These are phyloP conservation scores for Lactuca saligna DNA, from an alignment of 129 eudicot species.

Conservation along the genomic window DNA sequence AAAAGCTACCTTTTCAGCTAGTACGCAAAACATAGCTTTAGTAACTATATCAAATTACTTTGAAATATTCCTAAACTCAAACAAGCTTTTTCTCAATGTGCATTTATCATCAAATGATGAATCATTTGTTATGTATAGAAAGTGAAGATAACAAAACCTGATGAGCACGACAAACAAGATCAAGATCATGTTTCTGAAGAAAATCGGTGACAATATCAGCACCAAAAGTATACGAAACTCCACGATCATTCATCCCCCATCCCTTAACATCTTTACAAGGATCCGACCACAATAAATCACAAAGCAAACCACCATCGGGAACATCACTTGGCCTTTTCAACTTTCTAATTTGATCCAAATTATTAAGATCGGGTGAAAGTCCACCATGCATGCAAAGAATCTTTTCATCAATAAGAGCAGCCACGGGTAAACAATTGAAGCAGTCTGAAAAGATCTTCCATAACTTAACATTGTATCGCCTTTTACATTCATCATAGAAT, in stretches of 20 bases:
- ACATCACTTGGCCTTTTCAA: constrained; percentile 53
- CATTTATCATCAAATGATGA: background rate
- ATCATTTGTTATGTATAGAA: background rate
- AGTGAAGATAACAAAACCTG: constrained; percentile 20
- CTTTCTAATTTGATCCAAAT: constrained; percentile 52
- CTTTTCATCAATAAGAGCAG: constrained; percentile 59
- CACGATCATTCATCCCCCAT: constrained; percentile 70
- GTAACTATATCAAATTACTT: no score
- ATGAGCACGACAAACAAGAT: constrained; percentile 65
- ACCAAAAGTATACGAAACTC: constrained; percentile 64
- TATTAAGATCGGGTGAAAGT: constrained; percentile 55
- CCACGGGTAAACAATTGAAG: constrained; percentile 59
- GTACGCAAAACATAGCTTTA: no score
- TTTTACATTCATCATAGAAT: constrained; percentile 50
- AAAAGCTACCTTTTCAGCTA: no score
- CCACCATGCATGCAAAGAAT: constrained; percentile 71
- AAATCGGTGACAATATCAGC: constrained; percentile 52
- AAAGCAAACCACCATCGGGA: constrained; percentile 55
- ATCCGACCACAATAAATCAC: constrained; percentile 64
- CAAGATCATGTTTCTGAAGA: constrained; percentile 52
- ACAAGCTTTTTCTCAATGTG: no score
- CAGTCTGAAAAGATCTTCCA: constrained; percentile 51
- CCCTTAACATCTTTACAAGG: constrained; percentile 58
- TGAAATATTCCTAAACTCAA: no score
- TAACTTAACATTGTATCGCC: constrained; percentile 47